Conservation (phyloP, 1,284 basidiomycete species). For the Sporisorium reilianum region DNA sequence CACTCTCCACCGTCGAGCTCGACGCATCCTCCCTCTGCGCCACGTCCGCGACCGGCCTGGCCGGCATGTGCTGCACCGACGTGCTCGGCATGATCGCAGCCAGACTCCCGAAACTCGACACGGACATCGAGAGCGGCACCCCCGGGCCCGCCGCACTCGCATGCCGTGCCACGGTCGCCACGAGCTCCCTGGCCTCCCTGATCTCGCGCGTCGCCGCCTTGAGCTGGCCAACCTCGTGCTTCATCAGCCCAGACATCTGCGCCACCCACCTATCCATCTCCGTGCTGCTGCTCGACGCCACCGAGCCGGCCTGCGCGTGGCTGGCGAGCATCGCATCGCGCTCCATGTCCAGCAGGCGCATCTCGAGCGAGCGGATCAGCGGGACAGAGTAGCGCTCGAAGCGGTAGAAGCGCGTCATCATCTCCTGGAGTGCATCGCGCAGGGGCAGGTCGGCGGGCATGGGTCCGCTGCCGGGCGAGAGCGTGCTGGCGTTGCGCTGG, state of each 20-base stretch:
- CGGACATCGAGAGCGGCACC: slow-evolving; percentile 16
- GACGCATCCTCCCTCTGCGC: slow-evolving; percentile 36
- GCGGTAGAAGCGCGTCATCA: slow-evolving; percentile 68
- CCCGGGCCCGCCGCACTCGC: not conserved
- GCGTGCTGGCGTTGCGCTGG: slow-evolving; percentile 17
- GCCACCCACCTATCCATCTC: slow-evolving; percentile 66
- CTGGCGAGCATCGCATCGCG: slow-evolving; percentile 62
- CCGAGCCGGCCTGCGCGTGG: slow-evolving; percentile 33
- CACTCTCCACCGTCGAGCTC: slow-evolving; percentile 47
- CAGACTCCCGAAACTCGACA: slow-evolving; percentile 31
- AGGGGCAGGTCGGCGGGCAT: slow-evolving; percentile 56
- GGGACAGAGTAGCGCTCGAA: slow-evolving; percentile 68
- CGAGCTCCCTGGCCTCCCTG: slow-evolving; percentile 52
- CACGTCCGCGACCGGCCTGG: slow-evolving; percentile 2
- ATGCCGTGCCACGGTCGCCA: slow-evolving; percentile 38
- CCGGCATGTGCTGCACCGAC: slow-evolving; percentile 16
- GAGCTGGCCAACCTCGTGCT: slow-evolving; percentile 66
- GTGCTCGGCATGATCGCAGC: slow-evolving; percentile 28
- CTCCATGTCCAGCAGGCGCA: slow-evolving; percentile 64
- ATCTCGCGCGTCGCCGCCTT: slow-evolving; percentile 60
- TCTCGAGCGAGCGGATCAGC: slow-evolving; percentile 64
- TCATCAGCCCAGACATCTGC: slow-evolving; percentile 66
- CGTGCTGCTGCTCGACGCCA: slow-evolving; percentile 21
- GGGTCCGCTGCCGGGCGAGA: slow-evolving; percentile 54
- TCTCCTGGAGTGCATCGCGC: slow-evolving; percentile 62